Evolutionary conservation across 495 filamentous ascomycete genomes (phyloP).

Genomic region (Xylaria venustula): DNA sequence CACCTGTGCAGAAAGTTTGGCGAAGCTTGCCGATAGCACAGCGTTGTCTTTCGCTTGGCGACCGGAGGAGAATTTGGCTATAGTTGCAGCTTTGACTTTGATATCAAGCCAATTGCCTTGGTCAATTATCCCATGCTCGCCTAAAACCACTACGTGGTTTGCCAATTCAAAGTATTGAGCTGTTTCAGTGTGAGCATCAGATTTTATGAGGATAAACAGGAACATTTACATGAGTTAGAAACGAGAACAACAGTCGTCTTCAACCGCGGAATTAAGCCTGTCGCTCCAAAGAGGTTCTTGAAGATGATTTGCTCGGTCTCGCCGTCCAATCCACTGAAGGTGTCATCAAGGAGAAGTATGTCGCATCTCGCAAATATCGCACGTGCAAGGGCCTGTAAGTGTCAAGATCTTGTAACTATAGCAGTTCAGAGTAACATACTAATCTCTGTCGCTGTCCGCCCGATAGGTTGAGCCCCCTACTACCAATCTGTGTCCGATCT

Average conservation of each 20-base stretch:
- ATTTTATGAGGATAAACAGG: neutral
- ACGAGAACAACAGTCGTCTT: constrained; percentile 31
- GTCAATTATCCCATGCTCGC: constrained; percentile 46
- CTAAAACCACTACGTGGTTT: constrained; percentile 53
- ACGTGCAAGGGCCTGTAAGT: constrained; percentile 35
- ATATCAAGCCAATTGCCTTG: constrained; percentile 43
- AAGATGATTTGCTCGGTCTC: constrained; percentile 32
- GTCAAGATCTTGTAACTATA: neutral
- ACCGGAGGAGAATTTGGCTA: constrained; percentile 20
- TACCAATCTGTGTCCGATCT: constrained; percentile 60
- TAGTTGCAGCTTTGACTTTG: constrained; percentile 15
- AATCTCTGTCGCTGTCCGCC: constrained; percentile 66
- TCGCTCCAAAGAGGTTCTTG: constrained; percentile 27
- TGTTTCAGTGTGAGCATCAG: constrained; percentile 6
- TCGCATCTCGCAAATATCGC: constrained; percentile 33
- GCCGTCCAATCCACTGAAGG: constrained; percentile 34
- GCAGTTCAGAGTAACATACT: constrained; percentile 23
- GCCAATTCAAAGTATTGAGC: constrained; percentile 31
- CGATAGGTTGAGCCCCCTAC: constrained; percentile 63
- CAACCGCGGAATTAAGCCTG: constrained; percentile 28
- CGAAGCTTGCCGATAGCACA: neutral
- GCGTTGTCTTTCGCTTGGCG: constrained; percentile 1
- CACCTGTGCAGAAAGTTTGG: neutral
- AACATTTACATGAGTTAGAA: constrained; percentile 32
- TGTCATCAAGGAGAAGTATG: constrained; percentile 35